A percentile compares a stretch with the other conserved stretches of the same genome.
These are phyloP conservation scores for Mycena olivaceomarginata DNA, from an alignment of 768 basidiomycete genomes.

Conservation along the genomic window DNA sequence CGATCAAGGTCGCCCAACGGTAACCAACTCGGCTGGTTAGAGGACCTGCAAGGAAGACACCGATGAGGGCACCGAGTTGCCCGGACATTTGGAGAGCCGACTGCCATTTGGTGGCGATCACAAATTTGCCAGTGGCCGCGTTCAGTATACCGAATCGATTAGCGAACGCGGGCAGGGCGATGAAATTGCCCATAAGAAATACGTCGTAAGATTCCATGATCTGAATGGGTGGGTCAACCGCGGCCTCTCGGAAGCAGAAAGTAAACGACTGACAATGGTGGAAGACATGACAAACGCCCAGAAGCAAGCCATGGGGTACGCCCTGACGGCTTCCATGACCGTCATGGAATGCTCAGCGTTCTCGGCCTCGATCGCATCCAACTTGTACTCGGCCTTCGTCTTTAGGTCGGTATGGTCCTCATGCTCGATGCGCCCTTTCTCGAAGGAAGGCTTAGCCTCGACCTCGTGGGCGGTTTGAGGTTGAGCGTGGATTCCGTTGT, in stretches of 20 bases:
- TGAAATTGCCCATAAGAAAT: conserved; percentile 43
- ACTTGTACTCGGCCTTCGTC: conserved; percentile 26
- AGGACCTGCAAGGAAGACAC: conserved; percentile 42
- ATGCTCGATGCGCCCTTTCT: conserved; percentile 8
- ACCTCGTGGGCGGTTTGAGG: not conserved
- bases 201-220: conserved; percentile 47
- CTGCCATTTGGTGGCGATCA: conserved; percentile 42
- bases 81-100: conserved; percentile 41
- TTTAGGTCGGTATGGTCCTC: conserved; percentile 28
- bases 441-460: not conserved
- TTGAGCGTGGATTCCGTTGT: not conserved
- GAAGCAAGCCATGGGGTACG: conserved; percentile 45
- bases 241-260: conserved; percentile 4
- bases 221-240: conserved; percentile 22
- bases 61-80: conserved; percentile 45
- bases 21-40: conserved; percentile 43
- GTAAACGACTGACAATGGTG: conserved; percentile 35
- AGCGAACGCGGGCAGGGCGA: conserved; percentile 40
- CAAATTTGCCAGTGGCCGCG: conserved; percentile 4
- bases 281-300: conserved; percentile 46
- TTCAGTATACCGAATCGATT: conserved; percentile 32
- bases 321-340: conserved; percentile 39
- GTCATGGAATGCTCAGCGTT: conserved; percentile 37
- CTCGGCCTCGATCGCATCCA: conserved; percentile 42
- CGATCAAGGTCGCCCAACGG: conserved; percentile 43